These are phyloP conservation scores for Plasmodium adleri DNA, from an alignment of 169 alveolate species.

Conservation along the genomic window DNA sequence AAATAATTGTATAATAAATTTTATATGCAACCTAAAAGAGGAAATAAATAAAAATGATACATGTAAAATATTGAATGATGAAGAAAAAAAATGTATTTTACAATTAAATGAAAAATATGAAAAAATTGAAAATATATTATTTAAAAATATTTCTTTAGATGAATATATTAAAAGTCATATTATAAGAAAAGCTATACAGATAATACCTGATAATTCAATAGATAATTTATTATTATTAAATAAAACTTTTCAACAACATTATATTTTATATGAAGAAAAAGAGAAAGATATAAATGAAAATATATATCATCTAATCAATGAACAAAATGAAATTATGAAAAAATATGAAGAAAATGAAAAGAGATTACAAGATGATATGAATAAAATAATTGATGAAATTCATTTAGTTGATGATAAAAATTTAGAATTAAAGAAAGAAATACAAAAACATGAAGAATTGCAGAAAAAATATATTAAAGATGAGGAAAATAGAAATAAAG, in stretches of 20 bases:
- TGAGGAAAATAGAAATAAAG: conserved; percentile 23
- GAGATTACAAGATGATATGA: conserved; percentile 30
- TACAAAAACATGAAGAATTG: conserved; percentile 40
- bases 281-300: conserved; percentile 30
- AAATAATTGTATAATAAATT: conserved; percentile 10
- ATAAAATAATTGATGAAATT: conserved; percentile 39
- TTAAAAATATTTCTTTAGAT: conserved; percentile 47
- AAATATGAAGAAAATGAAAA: conserved; percentile 54
- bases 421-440: conserved; percentile 56
- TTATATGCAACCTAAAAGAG: no score
- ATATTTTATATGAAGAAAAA: conserved; percentile 33
- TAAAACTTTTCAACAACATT: conserved; percentile 64
- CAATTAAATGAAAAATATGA: background rate
- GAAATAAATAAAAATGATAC: background rate
- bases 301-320: conserved; percentile 23
- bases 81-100: background rate
- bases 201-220: conserved; percentile 35
- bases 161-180: conserved; percentile 39
- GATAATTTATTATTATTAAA: conserved; percentile 34
- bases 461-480: conserved; percentile 9
- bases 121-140: conserved; percentile 35
- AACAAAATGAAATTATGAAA: conserved; percentile 60
- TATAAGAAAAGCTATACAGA: conserved; percentile 31
- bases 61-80: background rate
- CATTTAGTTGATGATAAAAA: conserved; percentile 39